Base-by-base conservation (phyloP, 345 rosid genomes). In the Theobroma cacao region DNA sequence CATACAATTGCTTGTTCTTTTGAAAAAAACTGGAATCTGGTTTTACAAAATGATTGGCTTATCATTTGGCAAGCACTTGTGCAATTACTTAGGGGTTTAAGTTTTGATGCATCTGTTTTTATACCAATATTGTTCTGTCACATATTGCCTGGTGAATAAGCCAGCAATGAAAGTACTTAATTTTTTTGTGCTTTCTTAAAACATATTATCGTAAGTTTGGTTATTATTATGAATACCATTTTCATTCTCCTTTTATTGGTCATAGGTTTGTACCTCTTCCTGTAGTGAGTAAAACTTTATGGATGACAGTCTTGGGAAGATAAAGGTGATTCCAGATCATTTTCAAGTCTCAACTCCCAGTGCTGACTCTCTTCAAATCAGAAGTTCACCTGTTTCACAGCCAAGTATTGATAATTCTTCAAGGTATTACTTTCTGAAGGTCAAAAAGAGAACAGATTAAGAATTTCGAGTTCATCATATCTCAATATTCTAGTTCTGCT, bases 251-350 rank as follows among this genome's bases (percentile, higher is more conserved):
- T 7, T 78, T 40, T 33, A 43, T 60, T 63, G 71, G 70, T 67
- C 59, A 31, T 18, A 67, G 73, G 73, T 61, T 53, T 77, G 56
- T 36, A 33, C 33, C 61, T 52, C 36, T 59, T 75, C n/a, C 73
- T 75, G 12, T 61, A 71, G 75, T 45, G 45, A 68, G 47, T 53
- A 38, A 50, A 70, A 83, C 85, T 92, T 87, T 84, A 95, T 95
- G 98, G 99, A 82, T 83, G 97, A 87, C 87, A 72, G 81, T 83
- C 84, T 81, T 80, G 87, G 85, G 80, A 94, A 86, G 82, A 69
- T 92, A 83, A 92, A 85, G 60, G 85, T 92, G 79, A 81, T 92
- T 75, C 85, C 84, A 12, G 92, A 91, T 85, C 91, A 94, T 85
- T 94, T 96, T 80, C 85, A 84, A 82, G 89, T 85, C 13, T 86